Conservation (phyloP, 176 grass and related monocot species). For the Cenchrus fungigraminus region DNA sequence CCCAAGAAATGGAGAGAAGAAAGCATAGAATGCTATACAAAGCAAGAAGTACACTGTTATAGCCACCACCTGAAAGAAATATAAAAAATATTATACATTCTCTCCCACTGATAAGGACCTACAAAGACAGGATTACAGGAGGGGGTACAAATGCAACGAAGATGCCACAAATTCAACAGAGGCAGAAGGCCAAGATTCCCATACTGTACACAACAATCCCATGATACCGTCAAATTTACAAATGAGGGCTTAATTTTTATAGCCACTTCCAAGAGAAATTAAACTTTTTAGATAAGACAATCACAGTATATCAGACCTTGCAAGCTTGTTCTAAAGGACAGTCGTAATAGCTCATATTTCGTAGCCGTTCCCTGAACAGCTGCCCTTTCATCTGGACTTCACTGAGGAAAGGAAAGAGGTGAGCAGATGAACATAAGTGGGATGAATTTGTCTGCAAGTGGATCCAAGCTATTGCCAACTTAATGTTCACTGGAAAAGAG, state of each 20-base stretch:
- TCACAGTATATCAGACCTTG: not conserved
- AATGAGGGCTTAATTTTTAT: not conserved
- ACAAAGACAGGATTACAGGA: not conserved
- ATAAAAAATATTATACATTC: not conserved
- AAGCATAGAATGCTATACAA: conserved; percentile 96
- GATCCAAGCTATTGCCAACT: conserved; percentile 7
- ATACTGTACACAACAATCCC: not conserved
- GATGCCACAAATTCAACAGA: not conserved
- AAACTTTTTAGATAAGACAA: not conserved
- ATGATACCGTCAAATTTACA: conserved; percentile 1
- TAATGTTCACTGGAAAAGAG: not conserved
- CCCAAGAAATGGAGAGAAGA: conserved; percentile 96
- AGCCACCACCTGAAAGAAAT: conserved; percentile 77
- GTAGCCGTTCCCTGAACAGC: not conserved
- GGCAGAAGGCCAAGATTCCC: conserved; percentile 3
- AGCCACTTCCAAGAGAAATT: not conserved
- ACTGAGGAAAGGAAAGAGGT: not conserved
- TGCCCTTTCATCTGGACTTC: not conserved
- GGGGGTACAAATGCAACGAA: conserved; percentile 16
- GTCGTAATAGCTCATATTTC: not conserved
- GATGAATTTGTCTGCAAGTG: not conserved
- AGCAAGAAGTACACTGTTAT: conserved; percentile 95
- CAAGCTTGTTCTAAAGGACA: not conserved
- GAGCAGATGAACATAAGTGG: conserved; percentile 9
- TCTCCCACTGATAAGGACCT: not conserved